These are phyloP conservation scores for Xylaria sp. DNA, from an alignment of 495 filamentous ascomycete species.

Conservation along the genomic window DNA sequence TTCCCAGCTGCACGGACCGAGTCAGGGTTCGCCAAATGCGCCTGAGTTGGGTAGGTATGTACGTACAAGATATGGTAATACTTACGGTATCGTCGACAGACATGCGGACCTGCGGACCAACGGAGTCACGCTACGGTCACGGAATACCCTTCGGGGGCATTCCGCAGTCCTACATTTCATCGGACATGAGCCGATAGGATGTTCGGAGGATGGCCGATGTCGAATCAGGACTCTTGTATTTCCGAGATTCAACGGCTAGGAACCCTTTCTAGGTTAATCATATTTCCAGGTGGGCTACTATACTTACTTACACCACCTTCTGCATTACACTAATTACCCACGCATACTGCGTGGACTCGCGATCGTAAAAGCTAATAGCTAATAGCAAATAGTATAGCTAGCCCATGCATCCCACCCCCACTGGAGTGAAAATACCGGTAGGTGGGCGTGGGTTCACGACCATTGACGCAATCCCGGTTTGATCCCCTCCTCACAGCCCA, in stretches of 20 bases:
- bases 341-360: background rate
- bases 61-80: background rate
- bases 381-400: too few relatives aligned
- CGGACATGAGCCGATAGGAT: slow-evolving; percentile 6
- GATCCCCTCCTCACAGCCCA: background rate
- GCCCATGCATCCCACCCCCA: background rate
- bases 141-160: slow-evolving; percentile 5
- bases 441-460: background rate
- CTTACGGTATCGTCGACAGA: background rate
- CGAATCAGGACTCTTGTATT: slow-evolving; percentile 15
- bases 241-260: background rate
- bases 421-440: background rate
- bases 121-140: background rate
- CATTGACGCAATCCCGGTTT: slow-evolving; percentile 22
- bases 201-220: slow-evolving; percentile 16
- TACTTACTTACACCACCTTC: too few relatives aligned
- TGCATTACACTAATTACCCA: too few relatives aligned
- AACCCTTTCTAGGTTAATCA: background rate
- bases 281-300: too few relatives aligned
- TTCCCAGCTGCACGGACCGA: background rate
- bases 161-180: background rate
- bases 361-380: background rate
- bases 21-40: slow-evolving; percentile 19
- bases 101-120: slow-evolving; percentile 11
- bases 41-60: too few relatives aligned